These are phyloP conservation scores for Pleurotus cornucopiae DNA, from an alignment of 768 basidiomycete species.

Conservation along the genomic window DNA sequence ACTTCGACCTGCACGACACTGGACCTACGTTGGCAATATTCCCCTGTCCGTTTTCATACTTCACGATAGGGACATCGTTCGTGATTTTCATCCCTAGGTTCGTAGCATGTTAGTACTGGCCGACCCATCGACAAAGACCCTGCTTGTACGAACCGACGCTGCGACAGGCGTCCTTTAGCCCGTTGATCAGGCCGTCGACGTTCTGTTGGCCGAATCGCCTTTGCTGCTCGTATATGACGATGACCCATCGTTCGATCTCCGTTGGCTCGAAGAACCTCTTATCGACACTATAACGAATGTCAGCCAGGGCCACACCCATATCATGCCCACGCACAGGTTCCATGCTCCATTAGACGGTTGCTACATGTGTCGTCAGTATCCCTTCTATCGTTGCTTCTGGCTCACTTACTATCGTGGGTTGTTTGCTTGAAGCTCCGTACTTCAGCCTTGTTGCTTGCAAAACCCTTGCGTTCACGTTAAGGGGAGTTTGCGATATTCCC, in stretches of 20 bases:
- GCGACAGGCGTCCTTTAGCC: constrained; percentile 42
- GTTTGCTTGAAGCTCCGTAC: constrained; percentile 57
- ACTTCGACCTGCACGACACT: neutral
- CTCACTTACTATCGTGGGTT: constrained; percentile 51
- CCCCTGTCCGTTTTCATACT: constrained; percentile 57
- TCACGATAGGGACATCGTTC: constrained; percentile 38
- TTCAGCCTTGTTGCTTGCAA: constrained; percentile 61
- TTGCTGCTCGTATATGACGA: constrained; percentile 64
- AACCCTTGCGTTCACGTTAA: constrained; percentile 58
- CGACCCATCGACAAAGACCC: neutral
- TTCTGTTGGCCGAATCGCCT: constrained; percentile 48
- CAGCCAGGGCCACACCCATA: neutral
- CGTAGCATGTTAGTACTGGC: too few relatives aligned
- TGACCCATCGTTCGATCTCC: constrained; percentile 51
- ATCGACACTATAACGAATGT: constrained; percentile 48
- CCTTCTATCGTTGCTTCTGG: too few relatives aligned
- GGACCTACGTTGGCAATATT: constrained; percentile 33
- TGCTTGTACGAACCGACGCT: constrained; percentile 52
- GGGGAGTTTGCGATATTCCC: constrained; percentile 33
- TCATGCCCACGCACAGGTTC: constrained; percentile 57
- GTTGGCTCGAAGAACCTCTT: constrained; percentile 62
- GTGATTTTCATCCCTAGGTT: constrained; percentile 53
- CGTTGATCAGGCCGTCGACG: constrained; percentile 50
- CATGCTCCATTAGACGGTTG: constrained; percentile 64
- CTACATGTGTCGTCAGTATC: constrained; percentile 23